These are phyloP conservation scores for Capronia americana DNA, from an alignment of 2,329 filamentous ascomycete species.

Conservation along the genomic window DNA sequence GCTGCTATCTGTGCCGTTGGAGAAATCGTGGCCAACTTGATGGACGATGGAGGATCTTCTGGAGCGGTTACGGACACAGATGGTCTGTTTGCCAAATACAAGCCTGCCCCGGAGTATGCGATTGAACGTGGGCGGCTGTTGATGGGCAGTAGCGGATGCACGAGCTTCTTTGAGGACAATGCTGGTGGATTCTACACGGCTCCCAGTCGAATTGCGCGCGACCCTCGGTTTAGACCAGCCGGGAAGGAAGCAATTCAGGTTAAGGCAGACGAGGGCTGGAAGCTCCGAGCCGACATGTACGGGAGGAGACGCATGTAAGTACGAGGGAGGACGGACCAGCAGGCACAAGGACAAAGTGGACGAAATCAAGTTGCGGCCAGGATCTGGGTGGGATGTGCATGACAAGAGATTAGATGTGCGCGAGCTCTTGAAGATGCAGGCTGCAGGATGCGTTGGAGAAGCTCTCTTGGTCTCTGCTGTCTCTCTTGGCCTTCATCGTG, in stretches of 20 bases:
- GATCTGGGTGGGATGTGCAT: constrained; percentile 6
- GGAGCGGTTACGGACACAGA: constrained; percentile 1
- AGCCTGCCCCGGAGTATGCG: constrained; percentile 35
- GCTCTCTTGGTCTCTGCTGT: too few relatives aligned
- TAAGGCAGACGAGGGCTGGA: constrained; percentile 35
- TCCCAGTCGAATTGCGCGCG: constrained; percentile 38
- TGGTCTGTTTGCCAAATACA: constrained; percentile 28
- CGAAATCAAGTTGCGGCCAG: background rate
- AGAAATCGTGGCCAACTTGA: constrained; percentile 34
- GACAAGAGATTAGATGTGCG: constrained; percentile 1
- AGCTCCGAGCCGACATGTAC: constrained; percentile 30
- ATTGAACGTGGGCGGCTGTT: constrained; percentile 33
- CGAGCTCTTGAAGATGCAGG: background rate
- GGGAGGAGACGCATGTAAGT: constrained; percentile 32
- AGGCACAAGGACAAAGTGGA: background rate
- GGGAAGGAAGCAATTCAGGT: constrained; percentile 33
- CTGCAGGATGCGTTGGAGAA: too few relatives aligned
- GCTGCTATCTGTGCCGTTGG: constrained; percentile 33
- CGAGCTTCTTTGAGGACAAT: constrained; percentile 38
- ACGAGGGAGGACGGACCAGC: background rate
- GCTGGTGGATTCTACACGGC: constrained; percentile 33
- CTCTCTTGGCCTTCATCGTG: too few relatives aligned
- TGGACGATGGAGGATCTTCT: constrained; percentile 14
- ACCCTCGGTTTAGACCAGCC: constrained; percentile 38
- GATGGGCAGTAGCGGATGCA: constrained; percentile 22